Percentiles rank a stretch among this genome's conserved stretches.
Conservation (phyloP, 768 basidiomycete genomes). For the Xerocomus brunneocitrinus region DNA sequence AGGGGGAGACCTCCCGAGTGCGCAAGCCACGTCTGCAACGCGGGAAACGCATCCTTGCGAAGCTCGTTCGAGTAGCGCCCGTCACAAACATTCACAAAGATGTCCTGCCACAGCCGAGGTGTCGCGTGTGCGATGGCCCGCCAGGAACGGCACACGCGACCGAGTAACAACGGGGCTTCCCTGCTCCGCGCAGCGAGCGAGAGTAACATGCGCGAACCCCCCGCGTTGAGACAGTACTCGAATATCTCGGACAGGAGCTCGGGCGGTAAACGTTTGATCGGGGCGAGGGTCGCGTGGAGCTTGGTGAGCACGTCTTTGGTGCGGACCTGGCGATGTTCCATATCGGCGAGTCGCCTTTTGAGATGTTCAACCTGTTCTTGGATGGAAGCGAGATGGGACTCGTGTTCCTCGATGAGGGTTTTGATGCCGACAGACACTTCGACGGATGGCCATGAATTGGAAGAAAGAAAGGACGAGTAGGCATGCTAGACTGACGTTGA, state of each 20-base stretch:
- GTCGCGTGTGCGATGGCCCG: slow-evolving; percentile 22
- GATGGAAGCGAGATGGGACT: slow-evolving; percentile 13
- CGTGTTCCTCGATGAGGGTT: slow-evolving; percentile 13
- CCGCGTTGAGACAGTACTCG: slow-evolving; percentile 16
- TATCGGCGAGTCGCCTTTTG: slow-evolving; percentile 6
- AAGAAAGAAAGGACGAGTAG: slow-evolving; percentile 7
- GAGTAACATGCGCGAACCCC: neutral
- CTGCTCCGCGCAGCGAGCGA: neutral
- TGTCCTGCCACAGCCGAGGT: slow-evolving; percentile 25
- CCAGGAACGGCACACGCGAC: slow-evolving; percentile 29
- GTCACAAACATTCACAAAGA: slow-evolving; percentile 19
- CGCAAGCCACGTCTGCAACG: slow-evolving; percentile 18
- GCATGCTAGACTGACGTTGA: slow-evolving; percentile 2
- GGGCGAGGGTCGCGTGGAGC: slow-evolving; percentile 16
- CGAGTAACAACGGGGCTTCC: slow-evolving; percentile 26
- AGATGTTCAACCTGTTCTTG: slow-evolving; percentile 8
- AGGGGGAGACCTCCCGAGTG: slow-evolving; percentile 22
- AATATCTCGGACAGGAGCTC: slow-evolving; percentile 26
- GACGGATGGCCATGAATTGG: slow-evolving; percentile 16
- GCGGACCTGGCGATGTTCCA: slow-evolving; percentile 7
- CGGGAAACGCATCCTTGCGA: slow-evolving; percentile 17
- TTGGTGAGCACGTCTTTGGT: slow-evolving; percentile 8
- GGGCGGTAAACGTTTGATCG: slow-evolving; percentile 23
- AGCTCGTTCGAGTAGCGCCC: slow-evolving; percentile 17
- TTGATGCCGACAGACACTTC: slow-evolving; percentile 7